Conservation (phyloP, 164 flowering plant genomes). For the Magnolia sinica region DNA sequence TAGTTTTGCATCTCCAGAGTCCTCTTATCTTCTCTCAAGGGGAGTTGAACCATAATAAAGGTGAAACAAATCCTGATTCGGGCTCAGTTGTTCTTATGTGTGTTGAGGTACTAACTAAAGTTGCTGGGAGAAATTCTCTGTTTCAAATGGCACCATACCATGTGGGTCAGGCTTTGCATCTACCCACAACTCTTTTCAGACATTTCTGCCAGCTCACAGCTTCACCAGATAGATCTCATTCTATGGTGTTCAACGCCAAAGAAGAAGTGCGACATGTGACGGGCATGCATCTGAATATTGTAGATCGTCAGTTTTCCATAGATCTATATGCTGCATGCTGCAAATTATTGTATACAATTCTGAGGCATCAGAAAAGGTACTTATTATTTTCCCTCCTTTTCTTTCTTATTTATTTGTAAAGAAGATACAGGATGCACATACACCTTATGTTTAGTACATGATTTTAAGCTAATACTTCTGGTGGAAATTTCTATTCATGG, state of each 20-base stretch:
- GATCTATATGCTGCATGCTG: constrained; percentile 77
- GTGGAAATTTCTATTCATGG: neutral
- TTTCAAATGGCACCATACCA: constrained; percentile 57
- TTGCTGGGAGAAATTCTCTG: constrained; percentile 58
- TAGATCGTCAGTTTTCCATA: constrained; percentile 52
- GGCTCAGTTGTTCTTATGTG: constrained; percentile 88
- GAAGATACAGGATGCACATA: neutral
- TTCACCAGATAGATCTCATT: constrained; percentile 19
- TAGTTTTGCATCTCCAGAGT: constrained; percentile 71
- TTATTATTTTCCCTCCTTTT: neutral
- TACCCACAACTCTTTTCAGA: constrained; percentile 68
- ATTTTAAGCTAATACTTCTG: too few relatives aligned
- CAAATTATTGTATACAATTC: constrained; percentile 55
- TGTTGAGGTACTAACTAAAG: constrained; percentile 61
- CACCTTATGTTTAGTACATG: too few relatives aligned
- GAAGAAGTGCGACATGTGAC: constrained; percentile 10
- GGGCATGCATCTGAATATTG: constrained; percentile 10
- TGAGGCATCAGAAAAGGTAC: constrained; percentile 79
- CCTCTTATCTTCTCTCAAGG: constrained; percentile 48
- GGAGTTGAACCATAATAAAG: constrained; percentile 9
- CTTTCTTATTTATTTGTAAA: neutral
- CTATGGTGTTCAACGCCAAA: constrained; percentile 10
- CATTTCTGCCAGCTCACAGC: constrained; percentile 35
- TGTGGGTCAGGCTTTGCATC: constrained; percentile 51
- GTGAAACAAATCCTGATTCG: constrained; percentile 53